These are phyloP conservation scores for Skeletonema marinoi DNA, from an alignment of 108 stramenopile genomes.

Conservation along the genomic window DNA sequence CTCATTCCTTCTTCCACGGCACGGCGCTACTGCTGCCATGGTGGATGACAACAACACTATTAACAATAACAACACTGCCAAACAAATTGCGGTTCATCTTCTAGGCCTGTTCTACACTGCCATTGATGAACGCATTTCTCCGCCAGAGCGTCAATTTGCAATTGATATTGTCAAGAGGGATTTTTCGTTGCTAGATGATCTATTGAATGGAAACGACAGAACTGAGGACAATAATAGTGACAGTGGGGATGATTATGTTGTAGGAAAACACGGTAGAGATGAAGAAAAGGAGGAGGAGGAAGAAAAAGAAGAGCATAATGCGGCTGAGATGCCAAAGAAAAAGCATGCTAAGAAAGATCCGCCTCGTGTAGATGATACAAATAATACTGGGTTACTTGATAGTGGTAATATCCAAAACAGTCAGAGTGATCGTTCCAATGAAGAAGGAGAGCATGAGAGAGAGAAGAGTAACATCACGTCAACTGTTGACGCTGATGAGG, in stretches of 20 bases:
- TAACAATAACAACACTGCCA: neutral
- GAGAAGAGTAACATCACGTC: neutral
- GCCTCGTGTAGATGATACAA: neutral
- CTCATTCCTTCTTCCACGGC: neutral
- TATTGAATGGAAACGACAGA: neutral
- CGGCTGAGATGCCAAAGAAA: neutral
- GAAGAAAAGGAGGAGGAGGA: neutral
- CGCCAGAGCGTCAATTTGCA: neutral
- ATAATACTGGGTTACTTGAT: neutral
- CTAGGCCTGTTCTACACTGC: constrained; percentile 2
- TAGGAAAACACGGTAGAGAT: neutral
- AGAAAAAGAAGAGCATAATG: neutral
- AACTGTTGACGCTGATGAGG: neutral
- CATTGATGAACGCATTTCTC: constrained; percentile 6
- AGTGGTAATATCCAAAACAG: constrained; percentile 9
- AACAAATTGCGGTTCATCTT: neutral
- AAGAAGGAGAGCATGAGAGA: too few relatives aligned
- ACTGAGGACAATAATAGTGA: neutral
- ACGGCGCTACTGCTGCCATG: neutral
- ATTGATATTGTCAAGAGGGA: constrained; percentile 4
- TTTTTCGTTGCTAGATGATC: neutral
- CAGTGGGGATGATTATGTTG: neutral
- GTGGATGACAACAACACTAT: neutral
- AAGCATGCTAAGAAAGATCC: neutral
- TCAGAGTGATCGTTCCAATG: constrained; percentile 11